Conservation (phyloP, 2,329 filamentous ascomycete genomes). For the Tolypocladium ovalisporum region DNA sequence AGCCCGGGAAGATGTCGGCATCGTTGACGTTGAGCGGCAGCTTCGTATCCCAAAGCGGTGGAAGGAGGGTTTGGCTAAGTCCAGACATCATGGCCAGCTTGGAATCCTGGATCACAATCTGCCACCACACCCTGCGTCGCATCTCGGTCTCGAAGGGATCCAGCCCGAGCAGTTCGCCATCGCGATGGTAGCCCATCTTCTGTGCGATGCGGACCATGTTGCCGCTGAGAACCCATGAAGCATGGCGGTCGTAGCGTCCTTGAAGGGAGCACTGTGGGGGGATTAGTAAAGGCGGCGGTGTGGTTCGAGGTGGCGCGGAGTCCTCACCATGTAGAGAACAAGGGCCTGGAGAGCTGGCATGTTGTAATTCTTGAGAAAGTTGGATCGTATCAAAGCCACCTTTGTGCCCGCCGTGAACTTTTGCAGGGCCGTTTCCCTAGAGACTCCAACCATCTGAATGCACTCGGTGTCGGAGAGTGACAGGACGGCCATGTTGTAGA, state of each 20-base stretch:
- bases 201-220: slow-evolving; percentile 53
- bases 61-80: slow-evolving; percentile 39
- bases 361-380: slow-evolving; percentile 49
- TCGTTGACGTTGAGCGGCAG: slow-evolving; percentile 48
- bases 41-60: slow-evolving; percentile 45
- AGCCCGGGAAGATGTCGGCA: slow-evolving; percentile 42
- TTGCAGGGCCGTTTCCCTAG: slow-evolving; percentile 37
- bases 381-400: slow-evolving; percentile 35
- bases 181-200: slow-evolving; percentile 56
- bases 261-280: slow-evolving; percentile 38
- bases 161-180: slow-evolving; percentile 44
- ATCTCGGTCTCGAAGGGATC: slow-evolving; percentile 56
- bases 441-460: slow-evolving; percentile 36
- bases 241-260: slow-evolving; percentile 47
- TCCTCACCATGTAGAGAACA: slow-evolving; percentile 42
- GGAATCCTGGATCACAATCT: slow-evolving; percentile 46
- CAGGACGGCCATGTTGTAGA: slow-evolving; percentile 51
- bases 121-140: slow-evolving; percentile 58
- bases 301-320: too few relatives aligned
- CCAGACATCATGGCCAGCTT: slow-evolving; percentile 48
- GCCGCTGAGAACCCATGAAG: slow-evolving; percentile 50
- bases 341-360: slow-evolving; percentile 48
- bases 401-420: slow-evolving; percentile 42
- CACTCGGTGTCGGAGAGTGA: slow-evolving; percentile 47
- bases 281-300: background rate